Evolutionary conservation across 805 yeast genomes (phyloP).

Genomic region (Schwanniomyces sp.): DNA sequence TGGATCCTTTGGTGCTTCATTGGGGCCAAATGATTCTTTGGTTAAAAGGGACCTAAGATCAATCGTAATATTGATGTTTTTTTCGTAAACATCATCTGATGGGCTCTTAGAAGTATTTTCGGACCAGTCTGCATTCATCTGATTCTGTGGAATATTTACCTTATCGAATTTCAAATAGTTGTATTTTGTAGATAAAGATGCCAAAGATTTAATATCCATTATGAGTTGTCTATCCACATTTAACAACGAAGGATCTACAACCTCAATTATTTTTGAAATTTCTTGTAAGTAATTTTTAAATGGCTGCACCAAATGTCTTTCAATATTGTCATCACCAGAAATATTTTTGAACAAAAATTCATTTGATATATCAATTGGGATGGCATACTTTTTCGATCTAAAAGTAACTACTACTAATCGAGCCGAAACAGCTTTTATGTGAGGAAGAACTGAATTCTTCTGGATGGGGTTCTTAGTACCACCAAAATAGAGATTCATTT

Average conservation of each 20-base stretch:
- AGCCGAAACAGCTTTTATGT: conserved; percentile 18
- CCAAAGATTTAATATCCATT: conserved; percentile 28
- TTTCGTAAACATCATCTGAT: conserved; percentile 4
- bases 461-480: conserved; percentile 7
- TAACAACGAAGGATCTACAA: conserved; percentile 25
- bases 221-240: conserved; percentile 28
- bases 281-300: conserved; percentile 17
- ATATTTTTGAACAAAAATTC: conserved; percentile 34
- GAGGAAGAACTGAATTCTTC: conserved; percentile 14
- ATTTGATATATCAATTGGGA: conserved; percentile 40
- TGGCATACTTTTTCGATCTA: conserved; percentile 29
- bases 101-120: conserved; percentile 3
- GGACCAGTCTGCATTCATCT: background rate
- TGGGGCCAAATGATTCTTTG: conserved; percentile 9
- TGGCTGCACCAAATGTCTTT: conserved; percentile 27
- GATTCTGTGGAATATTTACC: conserved; percentile 17
- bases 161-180: conserved; percentile 22
- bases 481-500: conserved; percentile 29
- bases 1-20: conserved; percentile 13
- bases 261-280: conserved; percentile 15
- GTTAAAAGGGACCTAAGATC: conserved; percentile 18
- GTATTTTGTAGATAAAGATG: conserved; percentile 22
- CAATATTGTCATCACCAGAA: conserved; percentile 34
- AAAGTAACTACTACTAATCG: conserved; percentile 34
- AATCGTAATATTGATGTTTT: conserved; percentile 12